phyloP scores from a whole-genome alignment of 306 rosid genomes.

The Fragaria nilgerrensis region DNA sequence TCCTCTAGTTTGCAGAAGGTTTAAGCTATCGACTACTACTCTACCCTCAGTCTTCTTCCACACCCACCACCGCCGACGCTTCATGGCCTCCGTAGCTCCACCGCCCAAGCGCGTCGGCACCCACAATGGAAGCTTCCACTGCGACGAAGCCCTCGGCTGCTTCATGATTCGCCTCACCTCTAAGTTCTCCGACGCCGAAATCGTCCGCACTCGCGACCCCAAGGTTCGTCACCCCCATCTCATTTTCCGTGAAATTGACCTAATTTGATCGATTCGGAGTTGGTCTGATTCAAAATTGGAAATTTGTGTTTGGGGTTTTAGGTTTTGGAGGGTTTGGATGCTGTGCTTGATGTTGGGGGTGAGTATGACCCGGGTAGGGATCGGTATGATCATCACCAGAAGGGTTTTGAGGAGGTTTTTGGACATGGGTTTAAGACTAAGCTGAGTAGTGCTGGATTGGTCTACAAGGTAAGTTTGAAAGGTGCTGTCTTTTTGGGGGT shows the following conservation, averaged over 20 bases:
- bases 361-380: conserved; percentile 72
- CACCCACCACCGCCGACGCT: conserved; percentile 13
- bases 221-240: conserved; percentile 38
- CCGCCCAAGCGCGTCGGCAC: conserved; percentile 77
- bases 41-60: neutral
- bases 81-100: conserved; percentile 16
- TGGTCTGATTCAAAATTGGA: neutral
- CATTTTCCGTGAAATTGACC: neutral
- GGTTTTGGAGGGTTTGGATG: conserved; percentile 88
- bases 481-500: neutral
- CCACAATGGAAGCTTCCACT: conserved; percentile 94
- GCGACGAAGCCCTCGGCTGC: conserved; percentile 99
- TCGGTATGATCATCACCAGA: conserved; percentile 97
- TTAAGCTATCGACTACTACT: conserved; percentile 5
- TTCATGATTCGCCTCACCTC: conserved; percentile 94
- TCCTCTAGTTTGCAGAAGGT: conserved; percentile 3
- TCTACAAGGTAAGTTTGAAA: conserved; percentile 60
- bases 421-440: conserved; percentile 89
- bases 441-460: conserved; percentile 95
- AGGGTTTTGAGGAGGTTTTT: conserved; percentile 86
- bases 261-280: neutral
- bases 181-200: conserved; percentile 68
- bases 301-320: conserved; percentile 23
- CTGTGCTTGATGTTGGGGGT: conserved; percentile 98
- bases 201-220: conserved; percentile 81